Percentiles rank a stretch among this genome's conserved stretches.
phyloP scores from a whole-genome alignment of 768 basidiomycete species.

The Multifurca ochricompacta region DNA sequence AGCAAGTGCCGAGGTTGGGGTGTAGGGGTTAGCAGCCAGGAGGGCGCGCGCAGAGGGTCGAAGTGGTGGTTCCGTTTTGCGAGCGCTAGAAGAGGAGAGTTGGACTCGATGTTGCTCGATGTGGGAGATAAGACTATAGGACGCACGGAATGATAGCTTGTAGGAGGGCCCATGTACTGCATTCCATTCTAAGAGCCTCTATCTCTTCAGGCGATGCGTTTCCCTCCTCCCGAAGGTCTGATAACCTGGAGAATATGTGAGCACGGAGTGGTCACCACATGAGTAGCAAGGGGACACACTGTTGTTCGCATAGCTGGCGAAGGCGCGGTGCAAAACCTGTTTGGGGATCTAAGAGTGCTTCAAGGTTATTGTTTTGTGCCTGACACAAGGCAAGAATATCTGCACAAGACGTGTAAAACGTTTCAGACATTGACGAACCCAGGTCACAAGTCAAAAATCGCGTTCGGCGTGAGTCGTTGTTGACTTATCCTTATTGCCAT shows the following conservation, averaged over 20 bases:
- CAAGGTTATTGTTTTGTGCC: slow-evolving; percentile 45
- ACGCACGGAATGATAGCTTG: slow-evolving; percentile 73
- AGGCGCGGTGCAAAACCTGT: slow-evolving; percentile 66
- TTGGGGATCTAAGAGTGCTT: slow-evolving; percentile 53
- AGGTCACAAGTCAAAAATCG: background rate
- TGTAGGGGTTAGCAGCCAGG: slow-evolving; percentile 70
- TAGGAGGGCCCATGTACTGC: slow-evolving; percentile 74
- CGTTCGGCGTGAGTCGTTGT: too few species aligned
- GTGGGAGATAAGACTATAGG: background rate
- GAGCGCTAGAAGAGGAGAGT: slow-evolving; percentile 37
- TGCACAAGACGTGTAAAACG: slow-evolving; percentile 58
- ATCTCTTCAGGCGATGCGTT: slow-evolving; percentile 43
- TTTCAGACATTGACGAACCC: slow-evolving; percentile 35
- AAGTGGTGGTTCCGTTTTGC: slow-evolving; percentile 50
- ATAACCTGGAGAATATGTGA: slow-evolving; percentile 34
- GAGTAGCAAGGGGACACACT: slow-evolving; percentile 37
- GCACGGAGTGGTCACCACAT: too few species aligned
- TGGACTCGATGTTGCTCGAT: background rate
- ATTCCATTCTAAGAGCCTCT: slow-evolving; percentile 61
- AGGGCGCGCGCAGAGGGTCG: slow-evolving; percentile 46
- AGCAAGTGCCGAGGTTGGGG: slow-evolving; percentile 66
- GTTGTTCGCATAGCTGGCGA: slow-evolving; percentile 42
- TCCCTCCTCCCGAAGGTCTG: slow-evolving; percentile 42
- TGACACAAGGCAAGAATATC: slow-evolving; percentile 58
- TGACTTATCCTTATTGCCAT: too few species aligned